Base-by-base conservation (phyloP, 495 filamentous ascomycete species). In the Trichodelitschia bisporula region DNA sequence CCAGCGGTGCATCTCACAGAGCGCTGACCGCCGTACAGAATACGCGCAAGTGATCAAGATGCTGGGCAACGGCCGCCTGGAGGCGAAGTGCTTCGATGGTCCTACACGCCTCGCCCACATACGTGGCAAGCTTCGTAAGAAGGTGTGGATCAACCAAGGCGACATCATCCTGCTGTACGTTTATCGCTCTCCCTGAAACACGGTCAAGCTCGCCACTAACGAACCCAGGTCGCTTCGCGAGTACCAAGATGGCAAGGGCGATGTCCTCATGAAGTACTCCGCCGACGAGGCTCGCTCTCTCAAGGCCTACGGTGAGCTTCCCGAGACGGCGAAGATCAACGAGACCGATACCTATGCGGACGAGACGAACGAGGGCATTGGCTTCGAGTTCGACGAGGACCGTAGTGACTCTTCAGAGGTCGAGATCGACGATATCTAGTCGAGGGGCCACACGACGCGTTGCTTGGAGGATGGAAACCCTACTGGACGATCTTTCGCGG, bases 31-130 rank as follows among this genome's bases (percentile, higher is more conserved):
- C 10, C 12, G 28, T 27, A 39, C 44, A 76, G 86, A 95, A 61
- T 97, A 97, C 50, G 86, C 86, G 17, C 86, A 95, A 61, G 86
- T 93, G 46, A 59, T 92, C 39, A 92, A 93, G 64, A 95, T 95
- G 86, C 64, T 93, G 28, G 86, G 86, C 31, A 97, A 95, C 64
- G 86, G 86, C 43, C 78, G 86, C 36, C 68, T 97, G 23, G 84
- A 95, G 58, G 84, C 84, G 18, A 62, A 84, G 36, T 95, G 86
- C 66, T 97, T 97, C 58, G 86, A 97, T 49, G 84, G 86, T 48
- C 69, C 74, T 45, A 77, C 77, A 49, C 70, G 77, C 14, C 66
- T 82, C 15, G 77, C 72, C 4, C 74, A 82, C 40, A 83, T 84
- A 52, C 72, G 77, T 19, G 86, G 86, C 55, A 97, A 97, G 55